phyloP scores from a whole-genome alignment of 192 early-diverging fungal genomes.

The Podila epicladia region DNA sequence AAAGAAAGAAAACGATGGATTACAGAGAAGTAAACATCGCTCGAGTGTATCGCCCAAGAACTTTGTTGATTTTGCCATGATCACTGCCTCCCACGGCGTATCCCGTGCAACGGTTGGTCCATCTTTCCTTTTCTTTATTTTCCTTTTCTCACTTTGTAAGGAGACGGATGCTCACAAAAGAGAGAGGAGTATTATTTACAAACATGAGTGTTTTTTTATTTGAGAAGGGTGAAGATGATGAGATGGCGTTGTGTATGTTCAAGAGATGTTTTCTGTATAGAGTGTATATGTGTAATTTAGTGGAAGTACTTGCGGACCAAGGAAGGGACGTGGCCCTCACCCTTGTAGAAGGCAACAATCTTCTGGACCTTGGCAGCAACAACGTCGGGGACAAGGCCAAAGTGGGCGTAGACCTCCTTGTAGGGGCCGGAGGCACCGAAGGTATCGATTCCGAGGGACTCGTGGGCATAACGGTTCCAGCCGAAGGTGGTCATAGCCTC shows the following conservation, averaged over 20 bases:
- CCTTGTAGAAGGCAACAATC: constrained; percentile 80
- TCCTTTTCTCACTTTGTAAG: too few species aligned
- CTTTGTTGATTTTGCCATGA: too few species aligned
- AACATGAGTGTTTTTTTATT: too few species aligned
- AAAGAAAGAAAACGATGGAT: too few species aligned
- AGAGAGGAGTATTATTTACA: too few species aligned
- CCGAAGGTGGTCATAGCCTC: constrained; percentile 91
- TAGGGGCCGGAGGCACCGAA: constrained; percentile 92
- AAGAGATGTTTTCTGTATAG: background rate
- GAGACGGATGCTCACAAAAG: too few species aligned
- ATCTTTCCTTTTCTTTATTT: too few species aligned
- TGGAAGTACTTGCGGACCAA: constrained; percentile 54
- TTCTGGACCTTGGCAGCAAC: constrained; percentile 83
- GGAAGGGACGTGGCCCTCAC: constrained; percentile 58
- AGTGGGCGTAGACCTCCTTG: constrained; percentile 84
- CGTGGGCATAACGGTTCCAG: constrained; percentile 94
- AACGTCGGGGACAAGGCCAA: constrained; percentile 81
- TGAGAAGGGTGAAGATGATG: too few species aligned
- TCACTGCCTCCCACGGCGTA: too few species aligned
- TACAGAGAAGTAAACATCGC: too few species aligned
- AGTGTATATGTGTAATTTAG: constrained; percentile 6
- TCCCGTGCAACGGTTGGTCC: too few species aligned
- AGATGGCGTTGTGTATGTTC: background rate
- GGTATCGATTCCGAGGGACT: constrained; percentile 85
- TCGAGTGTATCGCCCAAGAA: too few species aligned